A percentile compares a stretch with the other conserved stretches of the same genome.
Conservation (phyloP, 768 basidiomycete species). For the Collybia sp. region DNA sequence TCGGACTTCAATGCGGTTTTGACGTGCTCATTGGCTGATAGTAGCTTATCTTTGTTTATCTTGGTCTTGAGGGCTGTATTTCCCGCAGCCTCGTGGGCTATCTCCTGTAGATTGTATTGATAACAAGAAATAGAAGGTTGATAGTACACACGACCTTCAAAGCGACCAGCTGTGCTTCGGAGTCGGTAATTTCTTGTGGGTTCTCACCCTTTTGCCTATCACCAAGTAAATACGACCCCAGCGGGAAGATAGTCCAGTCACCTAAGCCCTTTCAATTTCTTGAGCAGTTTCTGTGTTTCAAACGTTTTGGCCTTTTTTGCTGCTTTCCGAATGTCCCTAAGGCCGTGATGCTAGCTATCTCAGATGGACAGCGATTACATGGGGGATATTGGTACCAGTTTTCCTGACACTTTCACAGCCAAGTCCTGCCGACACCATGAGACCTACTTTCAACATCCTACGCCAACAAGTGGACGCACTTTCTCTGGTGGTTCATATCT, state of each 20-base stretch:
- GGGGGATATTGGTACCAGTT: slow-evolving; percentile 42
- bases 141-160: slow-evolving; percentile 50
- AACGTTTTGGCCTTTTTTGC: slow-evolving; percentile 79
- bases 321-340: slow-evolving; percentile 68
- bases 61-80: slow-evolving; percentile 65
- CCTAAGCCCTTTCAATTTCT: slow-evolving; percentile 72
- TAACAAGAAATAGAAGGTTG: slow-evolving; percentile 2
- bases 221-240: not conserved
- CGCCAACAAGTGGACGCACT: slow-evolving; percentile 16
- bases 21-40: slow-evolving; percentile 47
- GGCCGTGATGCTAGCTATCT: slow-evolving; percentile 59
- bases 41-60: slow-evolving; percentile 63
- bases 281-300: slow-evolving; percentile 80
- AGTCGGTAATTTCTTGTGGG: slow-evolving; percentile 34
- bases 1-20: slow-evolving; percentile 40
- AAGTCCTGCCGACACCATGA: slow-evolving; percentile 29
- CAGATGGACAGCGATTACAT: not conserved
- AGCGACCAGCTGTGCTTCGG: slow-evolving; percentile 55
- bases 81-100: slow-evolving; percentile 56
- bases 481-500: slow-evolving; percentile 28
- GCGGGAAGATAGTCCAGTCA: slow-evolving; percentile 19
- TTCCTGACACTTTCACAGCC: slow-evolving; percentile 40
- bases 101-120: slow-evolving; percentile 32
- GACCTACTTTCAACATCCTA: too few relatives aligned
- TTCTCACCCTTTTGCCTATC: slow-evolving; percentile 31